Evolutionary conservation across 1,284 basidiomycete genomes (phyloP).

Genomic region (Cutaneotrichosporon sp.): DNA sequence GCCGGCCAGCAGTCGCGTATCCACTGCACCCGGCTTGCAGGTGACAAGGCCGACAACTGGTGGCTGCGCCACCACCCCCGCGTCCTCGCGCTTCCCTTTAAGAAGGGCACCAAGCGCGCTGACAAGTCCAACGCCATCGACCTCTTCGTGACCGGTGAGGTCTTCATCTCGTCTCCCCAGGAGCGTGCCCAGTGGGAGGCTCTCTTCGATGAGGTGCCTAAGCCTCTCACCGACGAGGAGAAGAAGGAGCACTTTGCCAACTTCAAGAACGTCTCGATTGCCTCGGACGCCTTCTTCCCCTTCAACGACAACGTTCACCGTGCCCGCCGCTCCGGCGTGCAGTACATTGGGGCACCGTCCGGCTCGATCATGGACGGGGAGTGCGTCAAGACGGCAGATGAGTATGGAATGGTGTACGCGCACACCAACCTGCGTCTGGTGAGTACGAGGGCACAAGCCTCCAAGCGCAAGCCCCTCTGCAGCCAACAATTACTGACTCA

Average conservation of each 20-base stretch:
- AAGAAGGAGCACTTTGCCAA: slow-evolving; percentile 65
- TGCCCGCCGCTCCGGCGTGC: slow-evolving; percentile 82
- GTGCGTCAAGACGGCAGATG: slow-evolving; percentile 90
- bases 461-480: neutral
- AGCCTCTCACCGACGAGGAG: slow-evolving; percentile 66
- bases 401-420: slow-evolving; percentile 79
- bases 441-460: neutral
- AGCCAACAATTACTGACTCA: neutral
- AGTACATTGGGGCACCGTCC: slow-evolving; percentile 87
- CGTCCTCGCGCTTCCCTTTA: slow-evolving; percentile 67
- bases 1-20: slow-evolving; percentile 98
- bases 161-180: slow-evolving; percentile 65
- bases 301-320: slow-evolving; percentile 98
- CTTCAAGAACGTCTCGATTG: slow-evolving; percentile 81
- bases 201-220: slow-evolving; percentile 72
- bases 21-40: slow-evolving; percentile 97
- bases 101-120: slow-evolving; percentile 89
- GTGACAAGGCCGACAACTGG: slow-evolving; percentile 98
- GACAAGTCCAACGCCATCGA: slow-evolving; percentile 99
- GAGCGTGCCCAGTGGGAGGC: slow-evolving; percentile 90
- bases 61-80: slow-evolving; percentile 96
- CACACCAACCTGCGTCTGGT: slow-evolving; percentile 62
- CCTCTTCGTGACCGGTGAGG: slow-evolving; percentile 87
- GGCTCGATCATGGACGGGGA: slow-evolving; percentile 97
- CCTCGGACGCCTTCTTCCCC: slow-evolving; percentile 98